A percentile compares a stretch with the other conserved stretches of the same genome.
Conservation (phyloP, 306 rosid species). For the Gastrolobium villosum region DNA sequence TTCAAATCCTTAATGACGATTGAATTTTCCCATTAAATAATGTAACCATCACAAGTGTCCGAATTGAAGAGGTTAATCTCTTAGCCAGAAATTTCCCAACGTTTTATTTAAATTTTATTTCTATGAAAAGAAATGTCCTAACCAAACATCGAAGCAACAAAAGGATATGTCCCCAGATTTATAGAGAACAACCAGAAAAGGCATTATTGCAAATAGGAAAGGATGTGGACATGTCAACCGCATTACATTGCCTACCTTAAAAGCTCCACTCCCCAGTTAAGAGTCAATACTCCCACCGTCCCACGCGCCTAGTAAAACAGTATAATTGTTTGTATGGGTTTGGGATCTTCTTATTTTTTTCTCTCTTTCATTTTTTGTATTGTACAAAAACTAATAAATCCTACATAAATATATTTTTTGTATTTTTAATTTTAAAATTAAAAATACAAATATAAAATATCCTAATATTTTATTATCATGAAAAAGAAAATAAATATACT, state of each 20-base stretch:
- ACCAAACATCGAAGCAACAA: constrained; percentile 32
- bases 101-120: too few relatives aligned
- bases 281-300: too few relatives aligned
- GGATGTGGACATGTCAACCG: constrained; percentile 49
- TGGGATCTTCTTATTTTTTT: too few relatives aligned
- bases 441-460: too few relatives aligned
- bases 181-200: constrained; percentile 50
- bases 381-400: too few relatives aligned
- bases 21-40: neutral
- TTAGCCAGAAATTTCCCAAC: neutral
- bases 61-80: constrained; percentile 5
- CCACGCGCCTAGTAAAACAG: too few relatives aligned
- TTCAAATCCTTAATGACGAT: constrained; percentile 10
- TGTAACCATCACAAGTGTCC: neutral
- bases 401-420: too few relatives aligned
- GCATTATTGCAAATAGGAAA: constrained; percentile 41
- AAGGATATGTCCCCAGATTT: neutral
- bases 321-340: too few relatives aligned
- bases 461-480: too few relatives aligned
- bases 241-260: constrained; percentile 57
- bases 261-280: constrained; percentile 23
- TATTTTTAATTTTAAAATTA: too few relatives aligned
- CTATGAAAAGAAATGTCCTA: neutral
- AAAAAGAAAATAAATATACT: too few relatives aligned
- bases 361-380: too few relatives aligned